Evolutionary conservation across 2,329 filamentous ascomycete species (phyloP).

Genomic region (Talaromyces islandicus): DNA sequence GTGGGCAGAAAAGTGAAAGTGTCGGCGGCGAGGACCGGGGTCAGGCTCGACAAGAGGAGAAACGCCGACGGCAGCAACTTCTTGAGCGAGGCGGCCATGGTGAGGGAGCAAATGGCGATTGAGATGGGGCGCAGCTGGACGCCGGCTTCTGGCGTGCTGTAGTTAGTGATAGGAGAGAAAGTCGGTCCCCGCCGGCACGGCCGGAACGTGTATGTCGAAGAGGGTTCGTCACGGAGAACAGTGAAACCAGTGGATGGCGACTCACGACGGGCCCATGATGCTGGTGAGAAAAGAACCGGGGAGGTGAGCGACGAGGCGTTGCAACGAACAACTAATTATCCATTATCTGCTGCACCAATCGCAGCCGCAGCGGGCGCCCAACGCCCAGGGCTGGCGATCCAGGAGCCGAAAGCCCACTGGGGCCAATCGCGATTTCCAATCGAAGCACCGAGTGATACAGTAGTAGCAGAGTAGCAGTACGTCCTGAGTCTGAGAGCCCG

Average conservation of each 20-base stretch:
- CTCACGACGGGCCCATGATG: not conserved
- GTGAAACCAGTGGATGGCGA: not conserved
- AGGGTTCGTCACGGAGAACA: not conserved
- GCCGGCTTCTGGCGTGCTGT: not conserved
- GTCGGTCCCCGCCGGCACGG: not conserved
- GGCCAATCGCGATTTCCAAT: not conserved
- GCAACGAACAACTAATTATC: not conserved
- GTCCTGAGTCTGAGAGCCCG: too few relatives aligned
- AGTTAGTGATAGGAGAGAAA: not conserved
- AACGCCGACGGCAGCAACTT: not conserved
- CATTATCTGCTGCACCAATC: not conserved
- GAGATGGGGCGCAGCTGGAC: not conserved
- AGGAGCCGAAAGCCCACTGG: too few relatives aligned
- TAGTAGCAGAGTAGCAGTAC: too few relatives aligned
- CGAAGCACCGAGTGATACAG: too few relatives aligned
- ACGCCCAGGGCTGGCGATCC: not conserved
- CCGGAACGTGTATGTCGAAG: not conserved
- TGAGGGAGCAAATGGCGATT: not conserved
- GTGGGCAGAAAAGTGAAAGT: slow-evolving; percentile 28
- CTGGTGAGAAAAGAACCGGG: not conserved
- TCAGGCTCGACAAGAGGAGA: not conserved
- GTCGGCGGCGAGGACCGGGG: slow-evolving; percentile 14
- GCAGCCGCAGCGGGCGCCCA: not conserved
- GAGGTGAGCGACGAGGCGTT: not conserved
- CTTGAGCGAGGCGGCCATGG: not conserved